These are phyloP conservation scores for Lipomyces kockii DNA, from an alignment of 805 yeast species.

Conservation along the genomic window DNA sequence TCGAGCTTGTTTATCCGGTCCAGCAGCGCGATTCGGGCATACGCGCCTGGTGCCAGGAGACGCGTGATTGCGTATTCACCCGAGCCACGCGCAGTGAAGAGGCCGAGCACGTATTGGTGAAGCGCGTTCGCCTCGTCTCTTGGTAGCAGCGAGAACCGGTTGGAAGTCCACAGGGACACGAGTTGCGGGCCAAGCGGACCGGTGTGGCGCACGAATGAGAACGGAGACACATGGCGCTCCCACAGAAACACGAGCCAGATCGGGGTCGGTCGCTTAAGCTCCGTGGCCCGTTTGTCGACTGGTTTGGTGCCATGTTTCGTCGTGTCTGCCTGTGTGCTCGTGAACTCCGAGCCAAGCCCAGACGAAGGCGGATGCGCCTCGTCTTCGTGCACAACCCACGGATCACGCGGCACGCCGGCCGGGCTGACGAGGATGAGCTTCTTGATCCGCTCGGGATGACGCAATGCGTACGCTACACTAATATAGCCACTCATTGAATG, in stretches of 20 bases:
- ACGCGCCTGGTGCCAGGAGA: constrained; percentile 87
- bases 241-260: constrained; percentile 78
- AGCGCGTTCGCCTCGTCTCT: constrained; percentile 55
- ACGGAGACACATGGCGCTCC: constrained; percentile 88
- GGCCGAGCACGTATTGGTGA: constrained; percentile 80
- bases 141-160: constrained; percentile 70
- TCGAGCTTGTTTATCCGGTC: constrained; percentile 56
- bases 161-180: constrained; percentile 85
- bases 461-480: constrained; percentile 67
- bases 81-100: constrained; percentile 84
- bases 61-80: constrained; percentile 92
- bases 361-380: constrained; percentile 17
- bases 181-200: constrained; percentile 84
- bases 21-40: constrained; percentile 74
- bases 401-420: constrained; percentile 68
- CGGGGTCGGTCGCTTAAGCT: constrained; percentile 58
- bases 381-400: constrained; percentile 29
- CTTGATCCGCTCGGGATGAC: constrained; percentile 62
- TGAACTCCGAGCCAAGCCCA: constrained; percentile 21
- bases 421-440: constrained; percentile 85
- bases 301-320: constrained; percentile 26
- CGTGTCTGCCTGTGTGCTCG: constrained; percentile 25
- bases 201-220: constrained; percentile 71
- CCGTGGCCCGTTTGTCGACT: constrained; percentile 29
- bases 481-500: constrained; percentile 95